Evolutionary conservation across 345 rosid genomes (phyloP).

Genomic region (Zanthoxylum bungeanum): DNA sequence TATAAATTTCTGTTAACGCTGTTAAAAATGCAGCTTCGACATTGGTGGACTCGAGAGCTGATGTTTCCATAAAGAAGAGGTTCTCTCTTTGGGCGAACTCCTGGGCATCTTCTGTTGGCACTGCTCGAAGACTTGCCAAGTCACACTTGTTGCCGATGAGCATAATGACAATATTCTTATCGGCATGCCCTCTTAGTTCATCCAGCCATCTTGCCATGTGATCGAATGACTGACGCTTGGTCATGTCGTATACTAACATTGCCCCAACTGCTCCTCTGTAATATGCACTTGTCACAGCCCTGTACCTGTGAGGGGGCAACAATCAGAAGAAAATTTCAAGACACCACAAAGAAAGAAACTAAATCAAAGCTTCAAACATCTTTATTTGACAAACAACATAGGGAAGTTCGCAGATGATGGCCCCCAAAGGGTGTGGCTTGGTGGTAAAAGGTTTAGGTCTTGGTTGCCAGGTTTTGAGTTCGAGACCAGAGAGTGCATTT

Average conservation of each 20-base stretch:
- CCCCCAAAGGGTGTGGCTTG: no score
- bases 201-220: slow-evolving; percentile 87
- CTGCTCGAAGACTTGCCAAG: slow-evolving; percentile 70
- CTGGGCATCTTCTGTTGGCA: slow-evolving; percentile 73
- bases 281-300: slow-evolving; percentile 86
- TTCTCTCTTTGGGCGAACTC: slow-evolving; percentile 89
- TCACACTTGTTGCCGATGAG: slow-evolving; percentile 81
- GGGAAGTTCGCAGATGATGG: no score
- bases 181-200: slow-evolving; percentile 78
- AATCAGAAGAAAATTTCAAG: background rate
- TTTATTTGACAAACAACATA: background rate
- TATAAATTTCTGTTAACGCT: slow-evolving; percentile 63
- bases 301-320: slow-evolving; percentile 48
- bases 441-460: no score
- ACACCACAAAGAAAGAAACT: background rate
- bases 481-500: no score
- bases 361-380: slow-evolving; percentile 2
- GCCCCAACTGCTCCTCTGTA: slow-evolving; percentile 86
- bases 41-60: slow-evolving; percentile 77
- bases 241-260: slow-evolving; percentile 82
- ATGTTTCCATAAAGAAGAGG: slow-evolving; percentile 84
- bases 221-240: slow-evolving; percentile 80
- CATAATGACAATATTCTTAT: slow-evolving; percentile 79
- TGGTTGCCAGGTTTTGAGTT: no score
- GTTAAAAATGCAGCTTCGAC: slow-evolving; percentile 77